Conservation (phyloP, 768 basidiomycete species). For the Mycena epipterygia region DNA sequence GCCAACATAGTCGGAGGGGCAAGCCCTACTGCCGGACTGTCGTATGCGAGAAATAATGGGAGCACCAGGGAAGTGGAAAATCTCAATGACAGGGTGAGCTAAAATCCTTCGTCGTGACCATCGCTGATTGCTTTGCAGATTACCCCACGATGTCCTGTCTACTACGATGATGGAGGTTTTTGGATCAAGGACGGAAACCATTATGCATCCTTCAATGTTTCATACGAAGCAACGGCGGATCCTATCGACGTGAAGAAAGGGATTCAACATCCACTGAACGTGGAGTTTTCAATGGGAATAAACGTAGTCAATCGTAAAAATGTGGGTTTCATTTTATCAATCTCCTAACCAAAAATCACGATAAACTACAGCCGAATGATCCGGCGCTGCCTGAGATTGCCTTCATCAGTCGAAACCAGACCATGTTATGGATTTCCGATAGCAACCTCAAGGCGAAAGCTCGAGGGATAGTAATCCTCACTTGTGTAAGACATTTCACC, state of each 20-base stretch:
- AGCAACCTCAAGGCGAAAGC: not conserved
- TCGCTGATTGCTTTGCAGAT: not conserved
- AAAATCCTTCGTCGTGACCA: no score
- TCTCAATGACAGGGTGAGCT: slow-evolving; percentile 6
- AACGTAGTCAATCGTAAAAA: not conserved
- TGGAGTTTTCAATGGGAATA: slow-evolving; percentile 5
- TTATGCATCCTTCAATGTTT: not conserved
- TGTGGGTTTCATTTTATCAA: no score
- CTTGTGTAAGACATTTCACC: not conserved
- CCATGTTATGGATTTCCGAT: not conserved
- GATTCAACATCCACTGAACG: not conserved
- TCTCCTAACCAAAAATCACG: no score
- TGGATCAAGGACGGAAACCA: not conserved
- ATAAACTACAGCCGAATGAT: no score
- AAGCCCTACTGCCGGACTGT: not conserved
- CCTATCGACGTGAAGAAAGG: not conserved
- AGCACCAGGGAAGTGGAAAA: not conserved
- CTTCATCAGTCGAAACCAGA: not conserved
- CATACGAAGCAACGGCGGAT: not conserved
- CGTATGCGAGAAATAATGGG: not conserved
- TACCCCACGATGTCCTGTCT: slow-evolving; percentile 4
- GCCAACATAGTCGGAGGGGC: not conserved
- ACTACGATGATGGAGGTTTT: not conserved
- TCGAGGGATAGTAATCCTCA: not conserved
- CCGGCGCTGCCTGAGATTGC: no score